A percentile compares a stretch with the other conserved stretches of the same genome.
phyloP scores from a whole-genome alignment of 192 early-diverging fungal species.

The Linnemannia zychae region DNA sequence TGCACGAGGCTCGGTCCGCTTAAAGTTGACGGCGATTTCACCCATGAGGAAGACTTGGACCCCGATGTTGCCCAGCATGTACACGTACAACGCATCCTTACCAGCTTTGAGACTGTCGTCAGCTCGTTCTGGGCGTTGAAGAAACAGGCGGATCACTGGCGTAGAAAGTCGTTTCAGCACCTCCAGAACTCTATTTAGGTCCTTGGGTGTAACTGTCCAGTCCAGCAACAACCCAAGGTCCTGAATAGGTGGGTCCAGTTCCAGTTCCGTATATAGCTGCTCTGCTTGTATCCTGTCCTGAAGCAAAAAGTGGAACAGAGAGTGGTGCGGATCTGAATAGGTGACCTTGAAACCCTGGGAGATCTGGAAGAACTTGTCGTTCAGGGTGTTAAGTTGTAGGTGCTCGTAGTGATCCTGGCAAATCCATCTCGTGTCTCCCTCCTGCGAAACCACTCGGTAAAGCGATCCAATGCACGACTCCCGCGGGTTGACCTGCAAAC shows the following conservation, averaged over 20 bases:
- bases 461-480: constrained; percentile 11
- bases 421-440: constrained; percentile 18
- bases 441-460: constrained; percentile 7
- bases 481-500: neutral
- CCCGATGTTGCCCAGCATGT: neutral
- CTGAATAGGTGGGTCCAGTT: constrained; percentile 16
- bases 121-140: neutral
- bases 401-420: constrained; percentile 19
- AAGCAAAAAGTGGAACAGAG: constrained; percentile 9
- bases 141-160: constrained; percentile 19
- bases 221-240: constrained; percentile 27
- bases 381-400: neutral
- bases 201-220: constrained; percentile 13
- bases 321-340: constrained; percentile 6
- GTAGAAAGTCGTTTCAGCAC: neutral
- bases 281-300: constrained; percentile 9
- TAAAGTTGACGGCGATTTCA: neutral
- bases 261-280: constrained; percentile 2
- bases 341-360: neutral
- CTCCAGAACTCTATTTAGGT: constrained; percentile 9
- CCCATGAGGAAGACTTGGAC: constrained; percentile 16
- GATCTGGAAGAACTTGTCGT: neutral
- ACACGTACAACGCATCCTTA: constrained; percentile 6
- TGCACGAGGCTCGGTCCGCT: neutral
- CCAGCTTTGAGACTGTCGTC: neutral